Conservation (phyloP, 257 asterid species). For the Marsdenia floribunda region DNA sequence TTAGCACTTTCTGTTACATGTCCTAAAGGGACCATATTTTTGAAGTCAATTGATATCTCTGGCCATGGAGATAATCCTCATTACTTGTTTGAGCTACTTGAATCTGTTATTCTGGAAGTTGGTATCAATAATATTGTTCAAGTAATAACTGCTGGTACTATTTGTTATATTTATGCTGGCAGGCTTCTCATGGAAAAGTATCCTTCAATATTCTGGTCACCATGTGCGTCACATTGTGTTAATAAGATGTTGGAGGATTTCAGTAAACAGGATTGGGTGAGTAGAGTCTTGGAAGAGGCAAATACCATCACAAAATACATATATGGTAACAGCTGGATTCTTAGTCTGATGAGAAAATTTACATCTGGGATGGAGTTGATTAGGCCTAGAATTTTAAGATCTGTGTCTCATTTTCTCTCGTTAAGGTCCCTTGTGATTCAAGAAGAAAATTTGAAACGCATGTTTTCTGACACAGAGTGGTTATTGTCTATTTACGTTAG, state of each 20-base stretch:
- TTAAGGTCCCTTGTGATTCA: constrained; percentile 30
- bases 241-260: constrained; percentile 37
- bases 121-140: constrained; percentile 35
- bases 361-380: constrained; percentile 29
- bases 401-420: constrained; percentile 29
- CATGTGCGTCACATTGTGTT: constrained; percentile 40
- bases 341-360: constrained; percentile 25
- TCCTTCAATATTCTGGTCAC: constrained; percentile 41
- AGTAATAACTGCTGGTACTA: constrained; percentile 32
- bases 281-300: constrained; percentile 38
- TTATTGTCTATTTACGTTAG: constrained; percentile 23
- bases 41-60: constrained; percentile 31
- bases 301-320: constrained; percentile 23
- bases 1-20: constrained; percentile 34
- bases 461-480: constrained; percentile 36
- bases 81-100: constrained; percentile 34
- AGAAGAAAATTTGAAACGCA: constrained; percentile 32
- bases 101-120: constrained; percentile 35
- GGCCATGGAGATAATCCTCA: constrained; percentile 33
- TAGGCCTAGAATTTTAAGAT: constrained; percentile 26
- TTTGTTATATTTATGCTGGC: constrained; percentile 29
- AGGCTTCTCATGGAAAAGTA: constrained; percentile 41
- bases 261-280: constrained; percentile 37
- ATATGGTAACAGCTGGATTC: constrained; percentile 31
- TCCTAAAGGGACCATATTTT: constrained; percentile 38